Percentiles rank a stretch among this genome's conserved stretches.
Evolutionary conservation across 495 filamentous ascomycete species (phyloP).

Genomic region (Jackrogersella minutella): DNA sequence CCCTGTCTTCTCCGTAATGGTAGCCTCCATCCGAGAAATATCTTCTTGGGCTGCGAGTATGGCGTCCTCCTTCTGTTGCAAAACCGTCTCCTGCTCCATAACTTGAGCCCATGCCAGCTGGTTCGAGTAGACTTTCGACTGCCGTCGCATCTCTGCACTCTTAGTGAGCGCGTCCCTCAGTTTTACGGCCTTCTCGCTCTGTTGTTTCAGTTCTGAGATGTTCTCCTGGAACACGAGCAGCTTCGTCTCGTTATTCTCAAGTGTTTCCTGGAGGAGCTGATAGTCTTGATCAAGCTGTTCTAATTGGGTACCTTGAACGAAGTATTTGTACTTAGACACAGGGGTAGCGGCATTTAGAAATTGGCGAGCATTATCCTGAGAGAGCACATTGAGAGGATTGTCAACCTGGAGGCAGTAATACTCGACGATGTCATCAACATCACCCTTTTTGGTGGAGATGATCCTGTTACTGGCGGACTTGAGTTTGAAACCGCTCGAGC

Average conservation of each 20-base stretch:
- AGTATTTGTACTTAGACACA: constrained; percentile 92
- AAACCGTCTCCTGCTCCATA: constrained; percentile 48
- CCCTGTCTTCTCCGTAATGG: constrained; percentile 40
- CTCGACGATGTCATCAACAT: constrained; percentile 93
- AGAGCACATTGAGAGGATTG: constrained; percentile 97
- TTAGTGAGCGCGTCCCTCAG: constrained; percentile 52
- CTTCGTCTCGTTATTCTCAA: constrained; percentile 57
- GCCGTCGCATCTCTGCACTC: constrained; percentile 55
- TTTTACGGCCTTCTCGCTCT: constrained; percentile 52
- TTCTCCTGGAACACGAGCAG: constrained; percentile 65
- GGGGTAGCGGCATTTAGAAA: constrained; percentile 88
- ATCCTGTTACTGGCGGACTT: constrained; percentile 75
- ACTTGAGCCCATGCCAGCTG: constrained; percentile 82
- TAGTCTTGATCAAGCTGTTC: constrained; percentile 95
- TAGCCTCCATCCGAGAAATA: constrained; percentile 36
- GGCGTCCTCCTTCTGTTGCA: constrained; percentile 40
- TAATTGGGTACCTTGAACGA: constrained; percentile 92
- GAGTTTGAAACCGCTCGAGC: constrained; percentile 83
- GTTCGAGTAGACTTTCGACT: constrained; percentile 62
- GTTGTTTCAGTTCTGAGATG: constrained; percentile 61
- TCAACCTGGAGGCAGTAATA: constrained; percentile 93
- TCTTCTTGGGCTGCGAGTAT: constrained; percentile 46
- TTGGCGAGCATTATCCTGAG: constrained; percentile 92
- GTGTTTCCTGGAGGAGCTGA: constrained; percentile 67
- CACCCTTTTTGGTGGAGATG: constrained; percentile 81